phyloP scores from a whole-genome alignment of 441 rosid genomes.

The Croton laevigatus region DNA sequence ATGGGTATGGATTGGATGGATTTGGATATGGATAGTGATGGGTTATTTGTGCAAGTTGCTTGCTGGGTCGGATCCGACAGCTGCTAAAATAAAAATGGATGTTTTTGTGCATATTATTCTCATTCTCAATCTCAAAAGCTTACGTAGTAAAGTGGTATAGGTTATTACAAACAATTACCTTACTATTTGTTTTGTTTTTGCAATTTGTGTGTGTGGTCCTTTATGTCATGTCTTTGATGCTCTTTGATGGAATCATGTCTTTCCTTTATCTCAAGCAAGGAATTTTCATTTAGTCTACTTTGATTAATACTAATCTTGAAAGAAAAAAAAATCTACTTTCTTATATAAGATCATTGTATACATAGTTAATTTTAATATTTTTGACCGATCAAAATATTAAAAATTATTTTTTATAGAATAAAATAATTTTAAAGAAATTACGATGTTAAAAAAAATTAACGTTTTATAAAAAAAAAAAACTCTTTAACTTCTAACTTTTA shows the following conservation, averaged over 20 bases:
- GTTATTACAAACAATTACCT: background rate
- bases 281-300: background rate
- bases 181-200: background rate
- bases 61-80: constrained; percentile 32
- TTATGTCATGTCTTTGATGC: constrained; percentile 13
- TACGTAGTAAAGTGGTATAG: constrained; percentile 28
- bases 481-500: no score
- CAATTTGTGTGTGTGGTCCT: constrained; percentile 19
- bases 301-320: no score
- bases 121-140: constrained; percentile 20
- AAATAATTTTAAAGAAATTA: no score
- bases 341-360: no score
- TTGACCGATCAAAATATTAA: no score
- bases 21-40: no score
- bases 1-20: no score
- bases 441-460: no score
- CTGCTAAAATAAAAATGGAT: constrained; percentile 11
- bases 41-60: constrained; percentile 22
- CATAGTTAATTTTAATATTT: no score
- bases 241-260: constrained; percentile 11
- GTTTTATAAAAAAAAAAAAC: no score
- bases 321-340: no score
- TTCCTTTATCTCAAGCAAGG: constrained; percentile 12
- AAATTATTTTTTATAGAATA: no score
- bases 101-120: constrained; percentile 19